A percentile compares a stretch with the other conserved stretches of the same genome.
These are phyloP conservation scores for Balansia obtecta DNA, from an alignment of 2,329 filamentous ascomycete genomes.

Conservation along the genomic window DNA sequence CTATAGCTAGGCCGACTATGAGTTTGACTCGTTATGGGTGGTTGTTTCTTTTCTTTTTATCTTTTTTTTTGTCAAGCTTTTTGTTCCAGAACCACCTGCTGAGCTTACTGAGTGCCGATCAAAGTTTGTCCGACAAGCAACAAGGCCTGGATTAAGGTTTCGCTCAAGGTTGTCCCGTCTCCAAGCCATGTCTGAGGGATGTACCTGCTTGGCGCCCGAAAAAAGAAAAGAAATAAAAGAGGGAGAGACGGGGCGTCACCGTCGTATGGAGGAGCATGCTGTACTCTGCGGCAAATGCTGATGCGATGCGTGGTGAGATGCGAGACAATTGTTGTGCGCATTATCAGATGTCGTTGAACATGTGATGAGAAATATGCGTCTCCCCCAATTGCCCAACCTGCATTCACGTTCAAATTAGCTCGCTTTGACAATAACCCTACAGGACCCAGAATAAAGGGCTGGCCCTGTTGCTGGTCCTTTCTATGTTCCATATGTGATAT, in stretches of 20 bases:
- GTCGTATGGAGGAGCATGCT: neutral
- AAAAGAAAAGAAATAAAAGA: neutral
- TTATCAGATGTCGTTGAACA: neutral
- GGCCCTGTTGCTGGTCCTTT: too few species aligned
- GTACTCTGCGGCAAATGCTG: too few species aligned
- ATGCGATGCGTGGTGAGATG: too few species aligned
- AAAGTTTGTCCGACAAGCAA: constrained; percentile 4
- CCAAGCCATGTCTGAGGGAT: constrained; percentile 8
- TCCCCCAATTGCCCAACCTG: neutral
- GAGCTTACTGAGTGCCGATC: constrained; percentile 3
- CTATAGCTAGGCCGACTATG: neutral
- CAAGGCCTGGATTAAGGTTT: constrained; percentile 10
- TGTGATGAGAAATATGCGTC: neutral
- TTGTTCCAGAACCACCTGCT: neutral
- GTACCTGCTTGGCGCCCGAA: neutral
- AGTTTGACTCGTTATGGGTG: neutral
- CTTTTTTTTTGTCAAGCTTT: neutral
- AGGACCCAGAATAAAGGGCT: too few species aligned
- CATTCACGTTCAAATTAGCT: neutral
- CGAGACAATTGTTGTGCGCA: too few species aligned
- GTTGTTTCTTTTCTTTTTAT: too few species aligned
- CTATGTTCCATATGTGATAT: too few species aligned
- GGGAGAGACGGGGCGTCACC: neutral
- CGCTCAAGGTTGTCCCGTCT: constrained; percentile 11
- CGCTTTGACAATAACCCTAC: too few species aligned